These are phyloP conservation scores for Vigna trinervia DNA, from an alignment of 306 rosid species.

Conservation along the genomic window DNA sequence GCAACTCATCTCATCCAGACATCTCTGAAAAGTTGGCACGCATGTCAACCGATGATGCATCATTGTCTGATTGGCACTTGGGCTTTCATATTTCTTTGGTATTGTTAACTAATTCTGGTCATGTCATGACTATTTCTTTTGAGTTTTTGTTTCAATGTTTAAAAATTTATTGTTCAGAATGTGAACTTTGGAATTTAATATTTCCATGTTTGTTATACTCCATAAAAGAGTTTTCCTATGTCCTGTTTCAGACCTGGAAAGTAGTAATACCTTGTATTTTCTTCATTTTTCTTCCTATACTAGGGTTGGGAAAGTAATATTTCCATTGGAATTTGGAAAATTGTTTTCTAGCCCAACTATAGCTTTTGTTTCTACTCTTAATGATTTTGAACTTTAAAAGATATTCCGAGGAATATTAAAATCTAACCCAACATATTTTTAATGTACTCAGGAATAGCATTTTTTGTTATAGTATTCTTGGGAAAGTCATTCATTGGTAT, in stretches of 20 bases:
- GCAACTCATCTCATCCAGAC: constrained; percentile 63
- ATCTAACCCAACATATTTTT: neutral
- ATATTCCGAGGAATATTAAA: neutral
- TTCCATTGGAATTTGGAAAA: neutral
- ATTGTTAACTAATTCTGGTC: constrained; percentile 23
- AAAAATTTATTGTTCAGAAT: neutral
- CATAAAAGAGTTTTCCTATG: neutral
- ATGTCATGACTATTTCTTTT: constrained; percentile 27
- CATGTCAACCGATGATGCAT: constrained; percentile 73
- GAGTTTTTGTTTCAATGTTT: neutral
- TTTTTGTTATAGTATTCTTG: neutral
- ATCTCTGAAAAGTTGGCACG: constrained; percentile 74
- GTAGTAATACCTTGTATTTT: neutral
- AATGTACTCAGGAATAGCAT: neutral
- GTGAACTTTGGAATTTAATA: neutral
- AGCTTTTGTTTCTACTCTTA: neutral
- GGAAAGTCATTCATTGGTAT: neutral
- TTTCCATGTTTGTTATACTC: neutral
- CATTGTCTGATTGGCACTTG: constrained; percentile 93
- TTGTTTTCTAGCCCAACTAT: neutral
- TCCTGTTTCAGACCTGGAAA: neutral
- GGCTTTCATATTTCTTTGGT: constrained; percentile 94
- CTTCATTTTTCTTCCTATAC: neutral
- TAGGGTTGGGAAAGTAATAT: neutral
- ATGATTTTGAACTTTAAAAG: neutral